These are phyloP conservation scores for Trichoderma arundinaceum DNA, from an alignment of 2,329 filamentous ascomycete genomes.

Conservation along the genomic window DNA sequence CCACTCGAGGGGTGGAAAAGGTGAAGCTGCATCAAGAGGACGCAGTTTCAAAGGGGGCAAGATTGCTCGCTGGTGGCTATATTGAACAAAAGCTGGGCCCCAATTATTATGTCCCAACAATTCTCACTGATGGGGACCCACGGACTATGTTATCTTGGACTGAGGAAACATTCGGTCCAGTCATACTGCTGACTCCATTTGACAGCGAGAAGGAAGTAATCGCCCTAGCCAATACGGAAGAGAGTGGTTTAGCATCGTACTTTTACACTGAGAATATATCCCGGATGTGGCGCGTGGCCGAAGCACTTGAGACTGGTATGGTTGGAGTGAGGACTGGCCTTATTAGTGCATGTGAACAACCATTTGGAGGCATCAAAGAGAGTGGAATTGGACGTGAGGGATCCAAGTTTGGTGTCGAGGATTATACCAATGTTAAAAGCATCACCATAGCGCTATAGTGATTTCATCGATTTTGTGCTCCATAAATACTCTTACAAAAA, in stretches of 20 bases:
- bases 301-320: slow-evolving; percentile 68
- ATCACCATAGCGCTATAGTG: background rate
- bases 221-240: slow-evolving; percentile 67
- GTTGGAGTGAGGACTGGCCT: slow-evolving; percentile 66
- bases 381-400: slow-evolving; percentile 15
- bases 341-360: slow-evolving; percentile 31
- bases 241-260: slow-evolving; percentile 76
- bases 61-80: slow-evolving; percentile 63
- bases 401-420: background rate
- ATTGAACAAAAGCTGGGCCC: slow-evolving; percentile 32
- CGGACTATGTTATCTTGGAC: slow-evolving; percentile 67
- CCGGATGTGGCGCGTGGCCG: slow-evolving; percentile 52
- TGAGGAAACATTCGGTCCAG: slow-evolving; percentile 79
- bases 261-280: slow-evolving; percentile 63
- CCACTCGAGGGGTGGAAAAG: slow-evolving; percentile 60
- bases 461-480: too few species aligned
- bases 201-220: slow-evolving; percentile 74
- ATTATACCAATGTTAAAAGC: slow-evolving; percentile 6
- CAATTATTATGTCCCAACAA: slow-evolving; percentile 76
- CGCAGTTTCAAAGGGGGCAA: slow-evolving; percentile 66
- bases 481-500: too few species aligned
- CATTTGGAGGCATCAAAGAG: slow-evolving; percentile 16
- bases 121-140: slow-evolving; percentile 64
- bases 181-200: slow-evolving; percentile 73
- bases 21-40: slow-evolving; percentile 68